Evolutionary conservation across 2,329 filamentous ascomycete genomes (phyloP), one percentile per base, ranked within the genome.

Genomic region (Sporothrix mexicana): DNA sequence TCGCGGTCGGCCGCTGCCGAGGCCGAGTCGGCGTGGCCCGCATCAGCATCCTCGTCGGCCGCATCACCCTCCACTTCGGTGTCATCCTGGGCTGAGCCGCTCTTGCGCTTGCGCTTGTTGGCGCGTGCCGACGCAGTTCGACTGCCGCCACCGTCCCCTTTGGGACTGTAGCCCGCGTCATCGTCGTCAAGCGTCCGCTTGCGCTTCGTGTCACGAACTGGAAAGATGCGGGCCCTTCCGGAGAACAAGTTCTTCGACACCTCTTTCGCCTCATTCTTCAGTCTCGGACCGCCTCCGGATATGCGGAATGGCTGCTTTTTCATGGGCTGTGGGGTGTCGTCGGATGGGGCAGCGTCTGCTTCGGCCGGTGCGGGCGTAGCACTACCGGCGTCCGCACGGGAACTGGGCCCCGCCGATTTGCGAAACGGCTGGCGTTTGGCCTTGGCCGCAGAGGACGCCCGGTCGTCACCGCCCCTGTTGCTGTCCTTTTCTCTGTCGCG

Each of bases 21-120:
- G 47, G 57, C 69, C 13, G 47, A 2, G 2, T 43, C 64, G 3
- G 45, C 71, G 12, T 15, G 30, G 3, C 30, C 71, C 67, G 51
- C 67, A 7, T 59, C 68, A 2, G 43, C 43, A 49, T 72, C 70
- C 7, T 30, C 70, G 13, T 61, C 62, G 3, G 25, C 51, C 5
- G 55, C 62, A 0, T 20, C 53, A 0, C 53, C 71, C 45, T 72
- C 62, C 36, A 47, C 53, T 17, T 72, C 70, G 1, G 70, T 51
- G 64, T 67, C 59, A 20, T 55, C 55, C 36, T 59, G 51, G 51
- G 62, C 49, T 13, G 53, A 30, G 8, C 87, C 85, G 76, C 87
- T 88, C 84, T 88, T 89, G 3, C 87, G 83, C 83, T 88, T 90
- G 80, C 86, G 86, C 82, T 90, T 90, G 0, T 81, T 80, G 20